Base-by-base conservation (phyloP, 371 early-diverging fungal species). In the Lichtheimia ornata region DNA sequence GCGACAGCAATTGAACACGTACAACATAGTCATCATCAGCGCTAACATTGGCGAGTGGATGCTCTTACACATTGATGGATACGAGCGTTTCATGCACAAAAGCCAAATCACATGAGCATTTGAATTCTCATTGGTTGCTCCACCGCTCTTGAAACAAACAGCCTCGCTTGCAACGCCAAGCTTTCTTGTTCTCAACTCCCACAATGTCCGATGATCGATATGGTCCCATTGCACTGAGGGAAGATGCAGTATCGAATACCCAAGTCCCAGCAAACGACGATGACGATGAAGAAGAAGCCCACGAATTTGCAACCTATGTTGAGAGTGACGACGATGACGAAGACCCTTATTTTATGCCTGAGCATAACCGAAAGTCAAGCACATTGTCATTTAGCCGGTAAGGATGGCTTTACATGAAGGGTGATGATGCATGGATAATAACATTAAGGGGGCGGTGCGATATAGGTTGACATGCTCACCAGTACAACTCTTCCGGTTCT, bases 271-370 rank as follows among this genome's bases (percentile, higher is more conserved):
- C 20, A 1, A 44, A 25, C 28, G 50, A 55, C 41, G 57, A 56
- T 18, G 76, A 76, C 11, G 69, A 72, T 54, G 81, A 81, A 43
- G 77, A 82, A 56, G 82, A 82, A 56, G 77, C 76, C 17, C 74
- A 76, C 22, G 82, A 82, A 50, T 82, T 82, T 63, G 75, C 76
- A 17, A 76, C 73, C 15, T 82, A 82, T 54, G 82, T 76, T 7
- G 82, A 82, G 45, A 78, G 79, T 22, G 82, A 82, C 61, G 82
- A 82, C 50, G 82, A 81, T 43, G 82, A 81, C 56, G 82, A 81
- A 63, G 82, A 81, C 67, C 82, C 82, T 25, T 81, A 71, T 50
- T 81, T 72, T 53, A 78, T 78, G 79, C 73, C 82, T 17, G 72
- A 73, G 49, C 82, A 81, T 65, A 74, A 71, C 25, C 78, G 76